phyloP scores from a whole-genome alignment of 1,139 yeast genomes.

The Geotrichum citri-aurantii region DNA sequence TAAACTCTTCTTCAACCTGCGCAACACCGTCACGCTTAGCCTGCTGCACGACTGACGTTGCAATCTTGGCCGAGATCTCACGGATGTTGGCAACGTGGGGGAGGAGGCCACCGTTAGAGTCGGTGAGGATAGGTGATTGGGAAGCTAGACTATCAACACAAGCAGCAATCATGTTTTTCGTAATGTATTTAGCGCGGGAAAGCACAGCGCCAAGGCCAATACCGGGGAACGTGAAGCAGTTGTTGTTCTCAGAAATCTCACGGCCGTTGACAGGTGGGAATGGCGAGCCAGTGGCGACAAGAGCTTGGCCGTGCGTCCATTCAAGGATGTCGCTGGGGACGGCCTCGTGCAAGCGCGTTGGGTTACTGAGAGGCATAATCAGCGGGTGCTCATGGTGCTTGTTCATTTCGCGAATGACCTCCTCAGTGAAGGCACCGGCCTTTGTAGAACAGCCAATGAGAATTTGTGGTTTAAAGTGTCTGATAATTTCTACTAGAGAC shows the following conservation, averaged over 20 bases:
- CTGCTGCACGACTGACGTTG: constrained; percentile 86
- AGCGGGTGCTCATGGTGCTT: constrained; percentile 81
- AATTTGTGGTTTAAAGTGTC: constrained; percentile 76
- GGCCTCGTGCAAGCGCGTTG: constrained; percentile 95
- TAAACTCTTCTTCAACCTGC: constrained; percentile 53
- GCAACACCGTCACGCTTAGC: constrained; percentile 83
- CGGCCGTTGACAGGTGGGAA: constrained; percentile 86
- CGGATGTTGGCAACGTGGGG: constrained; percentile 84
- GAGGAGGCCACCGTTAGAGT: constrained; percentile 79
- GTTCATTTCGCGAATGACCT: constrained; percentile 82
- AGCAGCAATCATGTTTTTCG: constrained; percentile 90
- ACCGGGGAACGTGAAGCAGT: constrained; percentile 97
- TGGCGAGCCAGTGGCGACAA: constrained; percentile 96
- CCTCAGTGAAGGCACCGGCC: constrained; percentile 90
- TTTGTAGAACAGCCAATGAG: constrained; percentile 95
- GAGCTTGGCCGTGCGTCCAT: constrained; percentile 88
- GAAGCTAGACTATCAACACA: constrained; percentile 87
- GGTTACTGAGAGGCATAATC: constrained; percentile 93
- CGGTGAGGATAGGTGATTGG: constrained; percentile 64
- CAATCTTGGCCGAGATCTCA: constrained; percentile 83
- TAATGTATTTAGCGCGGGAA: constrained; percentile 70
- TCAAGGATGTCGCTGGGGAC: constrained; percentile 80
- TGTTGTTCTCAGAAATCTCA: constrained; percentile 86
- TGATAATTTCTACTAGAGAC: constrained; percentile 61
- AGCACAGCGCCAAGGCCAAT: constrained; percentile 92